Conservation (phyloP, 1,284 basidiomycete species). For the Abortiporus biennis region DNA sequence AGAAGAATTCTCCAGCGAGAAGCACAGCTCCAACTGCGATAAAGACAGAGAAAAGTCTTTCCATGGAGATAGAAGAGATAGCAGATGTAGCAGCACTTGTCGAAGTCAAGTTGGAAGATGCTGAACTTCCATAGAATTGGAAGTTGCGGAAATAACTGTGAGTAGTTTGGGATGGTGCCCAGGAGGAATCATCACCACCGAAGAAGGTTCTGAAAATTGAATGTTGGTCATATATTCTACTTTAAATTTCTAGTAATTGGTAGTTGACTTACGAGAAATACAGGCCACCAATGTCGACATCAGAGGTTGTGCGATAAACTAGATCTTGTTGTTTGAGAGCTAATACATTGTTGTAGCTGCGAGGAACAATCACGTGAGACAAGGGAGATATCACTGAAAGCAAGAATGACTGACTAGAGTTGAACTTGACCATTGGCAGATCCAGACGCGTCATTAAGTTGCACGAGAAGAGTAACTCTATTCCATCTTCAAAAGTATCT, state of each 20-base stretch:
- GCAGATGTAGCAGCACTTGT: neutral
- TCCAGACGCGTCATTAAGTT: conserved; percentile 20
- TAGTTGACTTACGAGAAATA: conserved; percentile 23
- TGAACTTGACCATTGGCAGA: conserved; percentile 23
- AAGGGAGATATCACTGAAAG: neutral
- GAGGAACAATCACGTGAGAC: neutral
- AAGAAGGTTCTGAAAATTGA: conserved; percentile 55
- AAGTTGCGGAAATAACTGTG: conserved; percentile 72
- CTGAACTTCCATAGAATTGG: conserved; percentile 25
- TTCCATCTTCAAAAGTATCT: conserved; percentile 20
- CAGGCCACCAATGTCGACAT: conserved; percentile 43
- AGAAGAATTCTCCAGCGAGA: neutral
- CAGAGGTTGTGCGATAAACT: conserved; percentile 19
- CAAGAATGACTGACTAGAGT: conserved; percentile 20
- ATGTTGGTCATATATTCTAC: neutral
- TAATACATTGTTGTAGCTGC: conserved; percentile 25
- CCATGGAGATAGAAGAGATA: neutral
- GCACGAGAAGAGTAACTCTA: conserved; percentile 22
- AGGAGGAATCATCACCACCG: conserved; percentile 59
- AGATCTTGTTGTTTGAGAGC: conserved; percentile 20
- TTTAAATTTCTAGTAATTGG: neutral
- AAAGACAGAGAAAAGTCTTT: neutral
- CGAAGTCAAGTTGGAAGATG: conserved; percentile 22
- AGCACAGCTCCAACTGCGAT: neutral
- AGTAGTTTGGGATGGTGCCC: conserved; percentile 55